Base-by-base conservation (phyloP, 306 rosid genomes). In the Quercus berberidifolia region DNA sequence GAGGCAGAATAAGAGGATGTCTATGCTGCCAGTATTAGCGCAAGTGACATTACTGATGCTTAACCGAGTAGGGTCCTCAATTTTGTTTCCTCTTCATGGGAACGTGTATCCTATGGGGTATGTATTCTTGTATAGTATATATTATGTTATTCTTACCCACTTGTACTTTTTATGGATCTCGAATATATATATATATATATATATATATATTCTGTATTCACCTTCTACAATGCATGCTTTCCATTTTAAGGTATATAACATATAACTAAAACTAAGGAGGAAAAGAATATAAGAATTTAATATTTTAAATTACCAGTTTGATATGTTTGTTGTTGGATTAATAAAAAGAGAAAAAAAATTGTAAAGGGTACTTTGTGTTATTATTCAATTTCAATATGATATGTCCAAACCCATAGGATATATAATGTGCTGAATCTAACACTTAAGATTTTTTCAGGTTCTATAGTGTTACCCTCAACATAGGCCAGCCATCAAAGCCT, bases 91-190 rank as follows among this genome's bases (percentile, higher is more conserved):
- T 0, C 72, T 91, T 82, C 84, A 87, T 21, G 97, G 97, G 52
- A 94, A 94, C 55, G 97, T 94, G 70, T 94, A 85, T 83, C 98
- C 98, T 74, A 82, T 87, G 46, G 98, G 98, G 98, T 89, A 82
- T 23, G 85, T 87, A n/a, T 56, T 21, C 46, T 41, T 41, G 46
- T 41, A 41, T 8, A 8, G 46, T 2, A 41, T 41, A 9, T 5
- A 12, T 2, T n/a, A 30, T 41, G 9, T 41, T 41, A 7, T 8
- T 41, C 46, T 38, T 10, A 19, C 6, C 13, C 28, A 49, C 54
- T 19, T 41, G 46, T 41, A 41, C 46, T 7, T 33, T 18, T 19
- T 41, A 3, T 43, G 74, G 9, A 19, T n/a, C 14, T 6, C 8
- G 1, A 6, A 26, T 5, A 64, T 38, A 7, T 38, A 38, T 7